These are phyloP conservation scores for Boletellus ananiceps DNA, from an alignment of 768 basidiomycete genomes.

Conservation along the genomic window DNA sequence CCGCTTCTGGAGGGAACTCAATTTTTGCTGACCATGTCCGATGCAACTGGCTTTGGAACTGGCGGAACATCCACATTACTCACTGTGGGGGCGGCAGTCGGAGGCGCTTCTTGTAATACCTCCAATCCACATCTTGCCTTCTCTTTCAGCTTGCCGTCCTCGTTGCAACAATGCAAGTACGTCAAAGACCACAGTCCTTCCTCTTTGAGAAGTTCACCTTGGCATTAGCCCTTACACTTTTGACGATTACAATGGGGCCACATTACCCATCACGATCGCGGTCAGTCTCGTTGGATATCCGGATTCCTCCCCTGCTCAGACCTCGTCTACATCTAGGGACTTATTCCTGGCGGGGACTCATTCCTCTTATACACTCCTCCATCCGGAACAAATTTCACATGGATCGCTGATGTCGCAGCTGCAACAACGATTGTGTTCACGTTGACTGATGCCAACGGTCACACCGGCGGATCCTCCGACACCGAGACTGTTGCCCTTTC, in stretches of 20 bases:
- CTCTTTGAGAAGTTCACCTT: conserved; percentile 3
- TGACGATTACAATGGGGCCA: conserved; percentile 40
- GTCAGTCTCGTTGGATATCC: conserved; percentile 32
- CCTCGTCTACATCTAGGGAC: conserved; percentile 36
- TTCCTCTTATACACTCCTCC: conserved; percentile 42
- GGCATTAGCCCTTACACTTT: conserved; percentile 43
- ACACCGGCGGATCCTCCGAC: conserved; percentile 59
- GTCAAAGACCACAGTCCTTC: conserved; percentile 7
- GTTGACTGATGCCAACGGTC: conserved; percentile 47
- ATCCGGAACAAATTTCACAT: conserved; percentile 38
- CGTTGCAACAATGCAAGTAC: conserved; percentile 61
- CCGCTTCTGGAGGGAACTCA: conserved; percentile 36
- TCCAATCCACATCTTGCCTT: conserved; percentile 42
- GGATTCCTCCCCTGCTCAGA: not conserved
- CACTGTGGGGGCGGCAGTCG: conserved; percentile 44
- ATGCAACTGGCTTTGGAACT: conserved; percentile 61
- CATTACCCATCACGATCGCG: conserved; percentile 50
- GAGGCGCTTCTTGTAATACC: conserved; percentile 44
- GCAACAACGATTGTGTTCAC: conserved; percentile 57
- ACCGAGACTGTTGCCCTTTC: conserved; percentile 44
- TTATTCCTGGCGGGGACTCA: conserved; percentile 58
- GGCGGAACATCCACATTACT: conserved; percentile 55
- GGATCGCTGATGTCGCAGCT: conserved; percentile 53
- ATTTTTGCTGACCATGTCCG: conserved; percentile 65
- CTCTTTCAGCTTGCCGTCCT: conserved; percentile 44